Evolutionary conservation across 257 asterid species (phyloP).

Genomic region (Lycium ferocissimum): DNA sequence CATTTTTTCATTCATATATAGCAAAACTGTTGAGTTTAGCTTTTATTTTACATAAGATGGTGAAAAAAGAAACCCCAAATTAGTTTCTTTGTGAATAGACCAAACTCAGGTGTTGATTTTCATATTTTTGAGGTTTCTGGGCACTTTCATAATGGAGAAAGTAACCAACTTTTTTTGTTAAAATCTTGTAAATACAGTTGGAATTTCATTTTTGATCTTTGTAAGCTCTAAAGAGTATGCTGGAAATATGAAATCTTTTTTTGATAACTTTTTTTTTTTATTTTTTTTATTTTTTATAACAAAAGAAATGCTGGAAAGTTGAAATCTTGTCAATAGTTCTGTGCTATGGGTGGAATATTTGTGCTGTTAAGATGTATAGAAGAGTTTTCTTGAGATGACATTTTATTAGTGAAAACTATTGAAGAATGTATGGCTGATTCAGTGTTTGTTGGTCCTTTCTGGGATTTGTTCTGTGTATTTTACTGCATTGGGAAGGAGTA

Average conservation of each 20-base stretch:
- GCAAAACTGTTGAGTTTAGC: not conserved
- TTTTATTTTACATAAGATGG: not conserved
- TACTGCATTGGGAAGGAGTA: conserved; percentile 12
- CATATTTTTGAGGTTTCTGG: not conserved
- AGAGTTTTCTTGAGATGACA: not conserved
- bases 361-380: not conserved
- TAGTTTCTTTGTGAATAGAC: not conserved
- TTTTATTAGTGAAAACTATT: not conserved
- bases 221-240: not conserved
- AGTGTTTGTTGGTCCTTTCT: not conserved
- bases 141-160: not conserved
- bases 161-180: not conserved
- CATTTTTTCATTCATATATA: not conserved
- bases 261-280: too few relatives aligned
- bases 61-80: not conserved
- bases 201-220: too few relatives aligned
- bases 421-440: not conserved
- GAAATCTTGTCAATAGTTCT: not conserved
- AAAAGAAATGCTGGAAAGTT: not conserved
- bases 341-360: not conserved
- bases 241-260: conserved; percentile 5
- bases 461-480: not conserved
- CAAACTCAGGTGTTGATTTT: not conserved
- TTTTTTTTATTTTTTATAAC: too few relatives aligned
- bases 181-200: not conserved